Base-by-base conservation (phyloP, 2,329 filamentous ascomycete species). In the Monilinia fructicola region DNA sequence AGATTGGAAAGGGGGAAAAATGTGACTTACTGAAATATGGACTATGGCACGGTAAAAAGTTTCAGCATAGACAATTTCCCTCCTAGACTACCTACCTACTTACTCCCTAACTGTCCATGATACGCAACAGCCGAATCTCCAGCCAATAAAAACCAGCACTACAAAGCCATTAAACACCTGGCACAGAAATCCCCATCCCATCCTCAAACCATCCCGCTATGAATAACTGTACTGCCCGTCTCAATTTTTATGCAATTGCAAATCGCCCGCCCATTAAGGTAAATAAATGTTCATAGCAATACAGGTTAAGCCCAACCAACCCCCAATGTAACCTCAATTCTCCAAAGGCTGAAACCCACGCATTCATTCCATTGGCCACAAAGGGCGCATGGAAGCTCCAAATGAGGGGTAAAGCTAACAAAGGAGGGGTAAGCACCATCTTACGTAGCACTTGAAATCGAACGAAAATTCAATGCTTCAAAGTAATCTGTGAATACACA, bases 381-480 rank as follows among this genome's bases (percentile, higher is more conserved):
- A 61, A 61, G 46, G 16, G 2, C 56, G 42, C 18, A 31, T 35
- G 42, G 35, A 44, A 42, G 48, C 14, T 50, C n/a, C 12, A 61
- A 61, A 61, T 61, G 58, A 61, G 58, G 58, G 58, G 58, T 61
- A 61, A 60, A 38, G 26, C n/a, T 50, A 61, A 50, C 58, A 61
- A 61, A 61, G 58, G 44, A 61, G 58, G 42, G 56, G 42, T 60
- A 60, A 60, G 21, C 56, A 50, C n/a, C 28, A 48, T 28, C 10
- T 50, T 50, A 50, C n/a, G 23, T 23, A n/a, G 44, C 26, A 54
- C 21, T 54, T 54, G 18, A 35, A 35, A 54, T 60, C 56, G 28
- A 18, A 50, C 56, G 42, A 18, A 59, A 46, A 46, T 48, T 50
- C 56, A 48, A 50, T 23, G 10, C n/a, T 59, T 21, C 7, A 54